These are phyloP conservation scores for Blastobotrys americana DNA, from an alignment of 805 yeast species.

Conservation along the genomic window DNA sequence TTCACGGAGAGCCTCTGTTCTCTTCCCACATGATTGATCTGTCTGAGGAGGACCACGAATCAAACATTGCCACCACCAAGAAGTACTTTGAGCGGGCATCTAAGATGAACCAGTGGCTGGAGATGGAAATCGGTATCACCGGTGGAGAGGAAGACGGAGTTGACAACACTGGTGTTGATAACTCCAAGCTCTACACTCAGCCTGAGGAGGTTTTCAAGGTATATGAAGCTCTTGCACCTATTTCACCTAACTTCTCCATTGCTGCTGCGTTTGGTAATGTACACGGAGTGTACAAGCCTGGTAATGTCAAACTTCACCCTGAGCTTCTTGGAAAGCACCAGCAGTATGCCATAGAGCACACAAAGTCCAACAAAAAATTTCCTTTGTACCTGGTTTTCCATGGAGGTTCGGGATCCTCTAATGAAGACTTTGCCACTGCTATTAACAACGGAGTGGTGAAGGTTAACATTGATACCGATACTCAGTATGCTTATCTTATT, in stretches of 20 bases:
- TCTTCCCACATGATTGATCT: conserved; percentile 98
- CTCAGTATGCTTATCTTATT: conserved; percentile 93
- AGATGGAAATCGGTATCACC: conserved; percentile 99
- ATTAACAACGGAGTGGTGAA: conserved; percentile 93
- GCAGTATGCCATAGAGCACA: conserved; percentile 67
- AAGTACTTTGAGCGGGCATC: conserved; percentile 92
- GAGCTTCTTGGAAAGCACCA: conserved; percentile 94
- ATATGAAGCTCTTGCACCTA: conserved; percentile 79
- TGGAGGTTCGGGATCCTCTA: conserved; percentile 99
- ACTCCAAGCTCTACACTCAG: conserved; percentile 83
- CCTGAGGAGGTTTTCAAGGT: conserved; percentile 93
- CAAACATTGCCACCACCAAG: conserved; percentile 89
- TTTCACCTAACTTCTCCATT: conserved; percentile 96
- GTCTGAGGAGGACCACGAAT: conserved; percentile 93
- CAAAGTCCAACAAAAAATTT: conserved; percentile 43
- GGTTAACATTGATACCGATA: conserved; percentile 98
- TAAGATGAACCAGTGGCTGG: conserved; percentile 94
- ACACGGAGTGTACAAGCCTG: conserved; percentile 99
- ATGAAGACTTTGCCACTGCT: conserved; percentile 84
- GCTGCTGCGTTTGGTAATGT: conserved; percentile 99
- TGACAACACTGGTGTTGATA: conserved; percentile 89
- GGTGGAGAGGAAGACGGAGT: conserved; percentile 99
- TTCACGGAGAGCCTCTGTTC: conserved; percentile 90
- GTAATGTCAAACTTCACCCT: conserved; percentile 92
- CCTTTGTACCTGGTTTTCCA: conserved; percentile 98